Evolutionary conservation across 495 filamentous ascomycete species (phyloP).

Genomic region (Collariella sp.): DNA sequence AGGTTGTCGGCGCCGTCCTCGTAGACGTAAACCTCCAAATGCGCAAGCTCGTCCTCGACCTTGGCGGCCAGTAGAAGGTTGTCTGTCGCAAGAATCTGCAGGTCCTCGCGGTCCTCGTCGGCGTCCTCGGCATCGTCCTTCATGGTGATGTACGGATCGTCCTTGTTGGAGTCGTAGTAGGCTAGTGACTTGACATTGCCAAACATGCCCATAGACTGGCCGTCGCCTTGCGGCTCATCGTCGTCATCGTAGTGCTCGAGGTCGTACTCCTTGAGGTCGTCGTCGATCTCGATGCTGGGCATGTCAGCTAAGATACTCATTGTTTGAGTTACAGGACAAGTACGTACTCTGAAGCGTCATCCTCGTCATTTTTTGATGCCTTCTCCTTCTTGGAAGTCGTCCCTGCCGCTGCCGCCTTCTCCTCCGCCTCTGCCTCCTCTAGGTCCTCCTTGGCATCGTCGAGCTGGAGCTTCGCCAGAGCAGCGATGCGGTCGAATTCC

Average conservation of each 20-base stretch:
- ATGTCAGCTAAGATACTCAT: not conserved
- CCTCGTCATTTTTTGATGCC: constrained; percentile 20
- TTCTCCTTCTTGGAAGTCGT: constrained; percentile 11
- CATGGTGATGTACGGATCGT: constrained; percentile 93
- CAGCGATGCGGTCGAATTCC: constrained; percentile 84
- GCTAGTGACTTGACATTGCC: constrained; percentile 87
- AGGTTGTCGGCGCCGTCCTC: constrained; percentile 91
- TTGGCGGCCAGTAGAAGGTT: constrained; percentile 87
- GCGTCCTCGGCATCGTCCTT: constrained; percentile 58
- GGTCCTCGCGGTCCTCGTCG: constrained; percentile 83
- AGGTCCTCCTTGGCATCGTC: constrained; percentile 87
- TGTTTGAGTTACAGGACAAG: not conserved
- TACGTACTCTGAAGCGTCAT: constrained; percentile 31
- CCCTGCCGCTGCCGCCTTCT: constrained; percentile 20
- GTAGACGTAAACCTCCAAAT: constrained; percentile 95
- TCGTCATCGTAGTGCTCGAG: constrained; percentile 90
- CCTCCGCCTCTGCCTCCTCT: constrained; percentile 49
- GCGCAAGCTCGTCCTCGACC: constrained; percentile 92
- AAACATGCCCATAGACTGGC: constrained; percentile 78
- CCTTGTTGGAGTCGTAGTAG: constrained; percentile 85
- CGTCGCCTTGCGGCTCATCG: constrained; percentile 53
- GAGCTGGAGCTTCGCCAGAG: constrained; percentile 79
- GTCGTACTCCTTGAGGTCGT: constrained; percentile 90
- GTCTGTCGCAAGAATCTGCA: constrained; percentile 86
- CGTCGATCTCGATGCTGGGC: constrained; percentile 44